phyloP scores from a whole-genome alignment of 2,329 filamentous ascomycete genomes.

The Scytalidium lignicola region DNA sequence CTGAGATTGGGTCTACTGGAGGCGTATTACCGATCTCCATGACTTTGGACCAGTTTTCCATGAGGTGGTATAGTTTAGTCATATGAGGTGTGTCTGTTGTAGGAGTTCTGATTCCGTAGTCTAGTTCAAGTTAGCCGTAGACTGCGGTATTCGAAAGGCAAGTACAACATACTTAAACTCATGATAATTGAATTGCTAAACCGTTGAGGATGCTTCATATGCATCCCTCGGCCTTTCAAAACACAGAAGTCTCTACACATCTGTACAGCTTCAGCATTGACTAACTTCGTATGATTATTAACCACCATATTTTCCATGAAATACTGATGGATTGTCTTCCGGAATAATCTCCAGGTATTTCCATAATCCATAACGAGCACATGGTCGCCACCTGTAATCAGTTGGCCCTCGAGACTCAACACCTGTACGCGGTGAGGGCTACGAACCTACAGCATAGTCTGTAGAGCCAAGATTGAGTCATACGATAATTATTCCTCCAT shows the following conservation, averaged over 20 bases:
- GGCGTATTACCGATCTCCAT: conserved; percentile 44
- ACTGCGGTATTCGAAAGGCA: too few relatives aligned
- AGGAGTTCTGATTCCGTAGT: too few relatives aligned
- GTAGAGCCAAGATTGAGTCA: too few relatives aligned
- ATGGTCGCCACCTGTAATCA: conserved; percentile 39
- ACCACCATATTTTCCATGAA: conserved; percentile 40
- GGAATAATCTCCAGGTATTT: conserved; percentile 37
- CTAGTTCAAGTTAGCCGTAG: too few relatives aligned
- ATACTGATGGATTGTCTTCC: conserved; percentile 40
- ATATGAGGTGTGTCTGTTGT: conserved; percentile 30
- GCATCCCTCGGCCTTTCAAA: conserved; percentile 34
- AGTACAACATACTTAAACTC: too few relatives aligned
- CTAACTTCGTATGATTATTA: conserved; percentile 34
- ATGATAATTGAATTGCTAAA: conserved; percentile 45
- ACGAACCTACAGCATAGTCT: too few relatives aligned
- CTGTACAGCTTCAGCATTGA: conserved; percentile 43
- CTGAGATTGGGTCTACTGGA: conserved; percentile 42
- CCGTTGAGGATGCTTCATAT: conserved; percentile 42
- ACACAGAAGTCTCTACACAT: conserved; percentile 39
- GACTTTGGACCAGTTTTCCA: conserved; percentile 38
- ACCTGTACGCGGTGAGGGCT: too few relatives aligned
- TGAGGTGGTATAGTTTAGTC: conserved; percentile 33
- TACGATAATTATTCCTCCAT: too few relatives aligned
- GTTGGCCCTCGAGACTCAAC: too few relatives aligned
- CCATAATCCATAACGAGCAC: conserved; percentile 42